Base-by-base conservation (phyloP, 305 asterid genomes). In the Withania somnifera region DNA sequence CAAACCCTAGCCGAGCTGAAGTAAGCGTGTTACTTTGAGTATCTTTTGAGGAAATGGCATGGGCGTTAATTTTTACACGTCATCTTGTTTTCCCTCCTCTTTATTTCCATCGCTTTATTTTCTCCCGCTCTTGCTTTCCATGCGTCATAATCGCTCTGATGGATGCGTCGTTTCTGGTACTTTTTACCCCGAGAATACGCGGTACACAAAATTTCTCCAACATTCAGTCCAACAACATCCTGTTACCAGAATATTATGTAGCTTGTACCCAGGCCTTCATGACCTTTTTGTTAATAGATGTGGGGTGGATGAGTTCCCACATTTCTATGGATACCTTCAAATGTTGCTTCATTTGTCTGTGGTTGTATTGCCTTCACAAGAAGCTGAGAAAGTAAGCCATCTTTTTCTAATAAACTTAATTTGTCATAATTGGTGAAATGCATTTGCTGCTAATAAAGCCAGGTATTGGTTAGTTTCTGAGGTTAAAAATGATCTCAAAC, bases 221-320 rank as follows among this genome's bases (percentile, higher is more conserved):
- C 84, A 84, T 24, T 52, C 68, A 67, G 52, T 82, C 82, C 81
- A 80, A 80, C 82, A 80, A 80, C 81, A 83, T 64, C 83, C 89
- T 76, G 84, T 63, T 58, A 82, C 83, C 69, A 92, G 88, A 86
- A 87, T 89, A 89, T 83, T 96, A 82, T 86, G 83, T 64, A 88
- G 83, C 86, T 56, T 89, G 58, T 94, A 94, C 87, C 97, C 98
- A 17, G 87, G 81, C 80, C 98, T 96, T 85, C 97, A 88, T 67
- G 93, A 90, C 82, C 91, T 93, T 83, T 94, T 96, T 86, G 99
- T 96, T 88, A 88, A 87, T 58, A 95, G 88, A 86, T 94, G 98
- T 85, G 94, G 97, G 85, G 99, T 94, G 81, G 86, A 81, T 67
- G 92, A 92, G 85, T 84, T 83, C 36, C 98, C 97, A 82, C 89